These are phyloP conservation scores for Pestalotiopsis sp. DNA, from an alignment of 2,329 filamentous ascomycete species.

Conservation along the genomic window DNA sequence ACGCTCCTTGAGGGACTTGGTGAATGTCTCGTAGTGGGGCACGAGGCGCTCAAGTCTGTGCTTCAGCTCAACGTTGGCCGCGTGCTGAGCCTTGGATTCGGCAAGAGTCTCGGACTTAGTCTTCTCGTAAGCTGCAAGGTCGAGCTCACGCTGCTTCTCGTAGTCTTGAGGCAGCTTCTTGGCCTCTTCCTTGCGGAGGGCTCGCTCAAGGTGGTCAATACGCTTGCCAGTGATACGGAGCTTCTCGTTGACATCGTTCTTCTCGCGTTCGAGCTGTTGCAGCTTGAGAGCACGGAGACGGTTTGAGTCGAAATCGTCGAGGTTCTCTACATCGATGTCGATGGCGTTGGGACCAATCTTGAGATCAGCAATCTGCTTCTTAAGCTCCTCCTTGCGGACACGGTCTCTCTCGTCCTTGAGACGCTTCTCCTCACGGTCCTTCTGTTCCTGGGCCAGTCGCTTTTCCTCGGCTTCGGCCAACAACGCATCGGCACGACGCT, in stretches of 20 bases:
- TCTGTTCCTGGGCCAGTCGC: constrained; percentile 88
- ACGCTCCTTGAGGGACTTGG: constrained; percentile 78
- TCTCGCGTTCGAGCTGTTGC: constrained; percentile 94
- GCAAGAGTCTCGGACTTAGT: constrained; percentile 76
- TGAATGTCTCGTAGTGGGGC: constrained; percentile 81
- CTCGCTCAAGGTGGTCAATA: constrained; percentile 95
- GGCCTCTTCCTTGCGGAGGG: constrained; percentile 91
- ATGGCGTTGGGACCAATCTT: constrained; percentile 81
- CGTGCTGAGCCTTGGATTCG: constrained; percentile 86
- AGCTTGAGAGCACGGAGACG: constrained; percentile 93
- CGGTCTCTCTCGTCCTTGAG: constrained; percentile 85
- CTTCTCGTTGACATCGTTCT: constrained; percentile 92
- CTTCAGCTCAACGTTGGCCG: constrained; percentile 90
- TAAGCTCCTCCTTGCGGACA: constrained; percentile 89
- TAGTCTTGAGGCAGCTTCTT: constrained; percentile 91
- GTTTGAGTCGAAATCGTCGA: constrained; percentile 86
- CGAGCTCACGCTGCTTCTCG: constrained; percentile 75
- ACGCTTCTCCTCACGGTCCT: constrained; percentile 84
- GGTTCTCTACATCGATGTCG: constrained; percentile 76
- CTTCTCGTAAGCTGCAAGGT: constrained; percentile 79
- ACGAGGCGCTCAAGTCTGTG: constrained; percentile 86
- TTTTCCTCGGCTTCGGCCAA: constrained; percentile 87
- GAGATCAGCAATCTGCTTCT: constrained; percentile 88
- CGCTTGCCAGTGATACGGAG: constrained; percentile 92
- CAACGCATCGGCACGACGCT: constrained; percentile 83